phyloP scores from a whole-genome alignment of 1,139 yeast species.

The Kodamaea fungicola region DNA sequence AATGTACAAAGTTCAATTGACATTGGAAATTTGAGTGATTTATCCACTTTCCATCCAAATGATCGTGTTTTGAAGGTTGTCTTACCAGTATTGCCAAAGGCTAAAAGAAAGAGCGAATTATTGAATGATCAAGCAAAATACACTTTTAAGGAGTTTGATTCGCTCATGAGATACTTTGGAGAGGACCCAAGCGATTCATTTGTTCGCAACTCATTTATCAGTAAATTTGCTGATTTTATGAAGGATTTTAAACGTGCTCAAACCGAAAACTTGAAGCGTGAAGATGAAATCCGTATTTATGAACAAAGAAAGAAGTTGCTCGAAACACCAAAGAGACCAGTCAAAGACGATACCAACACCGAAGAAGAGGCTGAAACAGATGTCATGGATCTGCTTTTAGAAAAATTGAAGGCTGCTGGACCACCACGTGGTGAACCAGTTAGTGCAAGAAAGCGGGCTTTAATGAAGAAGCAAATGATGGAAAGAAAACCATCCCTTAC shows the following conservation, averaged over 20 bases:
- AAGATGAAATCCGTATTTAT: conserved; percentile 74
- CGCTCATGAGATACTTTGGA: conserved; percentile 70
- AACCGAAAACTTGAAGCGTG: conserved; percentile 69
- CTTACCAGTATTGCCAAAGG: conserved; percentile 62
- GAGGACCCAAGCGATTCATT: conserved; percentile 72
- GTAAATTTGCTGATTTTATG: conserved; percentile 69
- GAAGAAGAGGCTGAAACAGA: conserved; percentile 39
- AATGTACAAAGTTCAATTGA: conserved; percentile 73
- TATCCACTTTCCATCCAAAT: conserved; percentile 69
- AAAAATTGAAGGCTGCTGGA: conserved; percentile 71
- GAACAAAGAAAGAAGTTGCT: conserved; percentile 68
- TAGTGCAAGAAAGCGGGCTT: conserved; percentile 78
- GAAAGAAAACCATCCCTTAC: conserved; percentile 20
- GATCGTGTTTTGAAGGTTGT: conserved; percentile 64
- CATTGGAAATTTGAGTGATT: conserved; percentile 72
- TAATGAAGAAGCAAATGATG: conserved; percentile 61
- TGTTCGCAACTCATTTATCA: conserved; percentile 64
- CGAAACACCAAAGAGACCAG: conserved; percentile 39
- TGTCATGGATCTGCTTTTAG: conserved; percentile 72
- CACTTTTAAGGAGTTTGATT: conserved; percentile 66
- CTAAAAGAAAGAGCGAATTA: conserved; percentile 63
- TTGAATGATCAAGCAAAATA: conserved; percentile 59
- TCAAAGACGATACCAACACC: conserved; percentile 16
- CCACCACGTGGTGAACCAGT: conserved; percentile 71
- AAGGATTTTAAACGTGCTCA: conserved; percentile 75